Base-by-base conservation (phyloP, 2,329 filamentous ascomycete species). In the Sarocladium strictum region DNA sequence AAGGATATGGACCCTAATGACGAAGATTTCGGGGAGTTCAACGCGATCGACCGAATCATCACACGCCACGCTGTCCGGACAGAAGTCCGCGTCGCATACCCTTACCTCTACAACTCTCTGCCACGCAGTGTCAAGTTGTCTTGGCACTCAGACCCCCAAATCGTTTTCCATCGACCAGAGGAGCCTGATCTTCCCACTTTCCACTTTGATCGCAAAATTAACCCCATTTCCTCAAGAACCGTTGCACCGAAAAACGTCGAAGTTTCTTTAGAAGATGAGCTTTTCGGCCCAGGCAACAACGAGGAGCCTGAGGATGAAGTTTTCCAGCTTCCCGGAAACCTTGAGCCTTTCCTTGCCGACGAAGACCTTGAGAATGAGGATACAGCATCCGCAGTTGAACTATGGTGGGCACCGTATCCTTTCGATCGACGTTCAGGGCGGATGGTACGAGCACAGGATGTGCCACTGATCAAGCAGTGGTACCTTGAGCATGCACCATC, bases 1-100 rank as follows among this genome's bases (percentile, higher is more conserved):
- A 99, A 99, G 73, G 94, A 99, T 64, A 92, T 99, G 58, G 92
- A 99, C 69, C 94, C 94, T 2, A 99, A 99, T 63, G 93, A 97
- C 62, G 94, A 99, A 70, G 94, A 99, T 67, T 99, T 99, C 72
- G 94, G 94, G 71, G 94, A 99, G 71, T 99, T 99, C 79, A 99
- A 99, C 66, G 94, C 94, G 32, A 99, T 99, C 63, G 94, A 99
- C 66, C 90, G 95, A 62, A 99, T 99, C 72, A 99, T 99, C 62
- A 99, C 99, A 79, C 88, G 94, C 60, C 87, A 89, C 47, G 92
- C 93, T 1, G 95, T 97, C 60, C 85, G 93, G 62, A 99, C 93
- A 9, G 94, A 99, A 72, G 97, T 95, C 65, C 85, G 93, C 45
- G 94, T 99, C 41, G 91, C 91, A 1, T 97, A 90, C 68, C 94